Percentiles rank a stretch among this genome's conserved stretches.
Evolutionary conservation across 2,329 filamentous ascomycete genomes (phyloP).

Genomic region (Aspergillus calidoustus): DNA sequence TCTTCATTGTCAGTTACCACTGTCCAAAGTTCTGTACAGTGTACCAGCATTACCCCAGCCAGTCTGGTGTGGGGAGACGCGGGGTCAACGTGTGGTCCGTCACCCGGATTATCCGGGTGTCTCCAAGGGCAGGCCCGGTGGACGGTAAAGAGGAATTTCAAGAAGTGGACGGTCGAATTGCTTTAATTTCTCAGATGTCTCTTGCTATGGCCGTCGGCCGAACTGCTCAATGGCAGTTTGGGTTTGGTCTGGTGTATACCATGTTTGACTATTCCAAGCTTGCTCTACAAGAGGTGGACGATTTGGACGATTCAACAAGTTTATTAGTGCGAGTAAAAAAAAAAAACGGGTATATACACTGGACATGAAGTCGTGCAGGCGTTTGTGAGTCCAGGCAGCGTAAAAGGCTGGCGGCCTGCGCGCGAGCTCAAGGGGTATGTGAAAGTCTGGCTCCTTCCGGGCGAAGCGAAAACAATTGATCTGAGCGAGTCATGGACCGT

Average conservation of each 20-base stretch:
- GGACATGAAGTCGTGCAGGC: conserved; percentile 12
- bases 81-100: too few relatives aligned
- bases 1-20: too few relatives aligned
- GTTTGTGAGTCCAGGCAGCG: background rate
- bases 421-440: conserved; percentile 20
- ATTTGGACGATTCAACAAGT: conserved; percentile 65
- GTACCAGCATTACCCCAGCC: too few relatives aligned
- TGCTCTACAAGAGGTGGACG: conserved; percentile 73
- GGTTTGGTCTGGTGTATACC: background rate
- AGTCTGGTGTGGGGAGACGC: too few relatives aligned
- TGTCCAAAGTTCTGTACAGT: too few relatives aligned
- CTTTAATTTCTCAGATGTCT: too few relatives aligned
- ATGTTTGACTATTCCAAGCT: conserved; percentile 50
- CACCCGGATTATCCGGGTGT: too few relatives aligned
- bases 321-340: background rate
- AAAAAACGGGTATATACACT: conserved; percentile 8
- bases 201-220: conserved; percentile 48
- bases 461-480: too few relatives aligned
- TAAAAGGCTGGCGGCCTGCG: conserved; percentile 13
- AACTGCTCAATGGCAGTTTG: conserved; percentile 66
- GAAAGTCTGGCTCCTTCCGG: conserved; percentile 15
- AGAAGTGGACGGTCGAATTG: too few relatives aligned
- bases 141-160: too few relatives aligned
- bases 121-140: too few relatives aligned
- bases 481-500: background rate